Conservation (phyloP, 2,329 filamentous ascomycete genomes). For the Ascosphaera apis region DNA sequence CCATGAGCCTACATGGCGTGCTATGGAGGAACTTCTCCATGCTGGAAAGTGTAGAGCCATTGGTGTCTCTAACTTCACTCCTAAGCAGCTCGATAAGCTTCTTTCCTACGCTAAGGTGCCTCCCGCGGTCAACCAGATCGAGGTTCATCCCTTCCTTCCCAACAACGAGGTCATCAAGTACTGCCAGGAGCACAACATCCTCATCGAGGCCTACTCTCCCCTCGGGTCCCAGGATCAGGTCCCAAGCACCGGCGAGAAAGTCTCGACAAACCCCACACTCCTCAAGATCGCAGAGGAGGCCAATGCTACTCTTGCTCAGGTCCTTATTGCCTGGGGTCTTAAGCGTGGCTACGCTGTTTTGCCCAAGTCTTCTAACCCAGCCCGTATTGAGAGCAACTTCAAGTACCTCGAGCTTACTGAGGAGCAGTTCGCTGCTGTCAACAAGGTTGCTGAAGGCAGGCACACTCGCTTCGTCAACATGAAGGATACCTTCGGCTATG, state of each 20-base stretch:
- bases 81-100: slow-evolving; percentile 25
- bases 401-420: slow-evolving; percentile 35
- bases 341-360: slow-evolving; percentile 43
- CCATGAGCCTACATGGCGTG: slow-evolving; percentile 39
- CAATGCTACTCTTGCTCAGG: slow-evolving; percentile 35
- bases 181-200: slow-evolving; percentile 18
- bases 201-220: slow-evolving; percentile 21
- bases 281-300: slow-evolving; percentile 35
- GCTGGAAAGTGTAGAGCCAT: slow-evolving; percentile 45
- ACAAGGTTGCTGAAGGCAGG: slow-evolving; percentile 40
- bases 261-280: slow-evolving; percentile 34
- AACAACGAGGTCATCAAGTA: slow-evolving; percentile 21
- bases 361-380: slow-evolving; percentile 45
- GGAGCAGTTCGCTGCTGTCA: slow-evolving; percentile 35
- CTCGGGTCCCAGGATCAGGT: slow-evolving; percentile 45
- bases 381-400: slow-evolving; percentile 45
- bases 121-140: slow-evolving; percentile 23
- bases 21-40: slow-evolving; percentile 36
- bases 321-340: slow-evolving; percentile 42
- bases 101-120: slow-evolving; percentile 19
- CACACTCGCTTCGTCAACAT: slow-evolving; percentile 57
- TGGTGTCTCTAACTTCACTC: slow-evolving; percentile 54
- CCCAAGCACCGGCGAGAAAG: slow-evolving; percentile 43
- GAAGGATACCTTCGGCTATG: slow-evolving; percentile 58
- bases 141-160: slow-evolving; percentile 25